Evolutionary conservation across 371 early-diverging fungal genomes (phyloP).

Genomic region (Homolaphlyctis polyrhiza): DNA sequence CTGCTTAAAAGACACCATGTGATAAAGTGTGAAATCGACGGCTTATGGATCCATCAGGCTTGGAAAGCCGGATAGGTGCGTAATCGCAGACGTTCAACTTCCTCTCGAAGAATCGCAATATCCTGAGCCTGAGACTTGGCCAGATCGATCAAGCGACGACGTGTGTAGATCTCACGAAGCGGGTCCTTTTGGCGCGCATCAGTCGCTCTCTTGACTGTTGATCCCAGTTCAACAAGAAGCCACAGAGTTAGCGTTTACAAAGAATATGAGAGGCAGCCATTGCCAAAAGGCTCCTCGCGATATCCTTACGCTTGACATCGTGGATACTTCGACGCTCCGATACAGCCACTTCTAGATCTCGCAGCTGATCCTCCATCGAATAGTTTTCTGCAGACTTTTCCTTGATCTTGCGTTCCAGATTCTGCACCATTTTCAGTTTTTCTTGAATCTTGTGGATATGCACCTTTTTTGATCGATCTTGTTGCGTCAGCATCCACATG

Average conservation of each 20-base stretch:
- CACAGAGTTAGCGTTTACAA: neutral
- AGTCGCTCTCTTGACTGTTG: conserved; percentile 12
- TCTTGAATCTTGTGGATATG: conserved; percentile 42
- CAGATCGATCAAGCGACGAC: conserved; percentile 43
- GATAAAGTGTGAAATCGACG: no score
- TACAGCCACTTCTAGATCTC: conserved; percentile 23
- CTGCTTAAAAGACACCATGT: no score
- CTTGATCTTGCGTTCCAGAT: conserved; percentile 22
- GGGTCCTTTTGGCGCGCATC: conserved; percentile 9
- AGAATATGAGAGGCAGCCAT: neutral
- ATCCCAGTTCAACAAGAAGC: neutral
- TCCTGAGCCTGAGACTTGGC: conserved; percentile 55
- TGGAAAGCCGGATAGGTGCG: conserved; percentile 51
- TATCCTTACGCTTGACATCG: conserved; percentile 28
- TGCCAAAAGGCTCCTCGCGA: no score
- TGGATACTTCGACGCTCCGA: conserved; percentile 28
- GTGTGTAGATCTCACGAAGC: conserved; percentile 38
- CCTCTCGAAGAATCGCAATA: conserved; percentile 45
- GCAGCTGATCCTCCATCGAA: conserved; percentile 20
- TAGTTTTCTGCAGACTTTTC: conserved; percentile 33
- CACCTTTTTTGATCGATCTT: conserved; percentile 12
- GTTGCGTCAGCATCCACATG: neutral
- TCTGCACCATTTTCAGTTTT: conserved; percentile 15
- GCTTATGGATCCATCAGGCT: no score
- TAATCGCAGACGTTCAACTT: conserved; percentile 47